Evolutionary conservation across 2,329 filamentous ascomycete genomes (phyloP), one percentile per base, ranked within the genome.

Genomic region (Xylariales sp.): DNA sequence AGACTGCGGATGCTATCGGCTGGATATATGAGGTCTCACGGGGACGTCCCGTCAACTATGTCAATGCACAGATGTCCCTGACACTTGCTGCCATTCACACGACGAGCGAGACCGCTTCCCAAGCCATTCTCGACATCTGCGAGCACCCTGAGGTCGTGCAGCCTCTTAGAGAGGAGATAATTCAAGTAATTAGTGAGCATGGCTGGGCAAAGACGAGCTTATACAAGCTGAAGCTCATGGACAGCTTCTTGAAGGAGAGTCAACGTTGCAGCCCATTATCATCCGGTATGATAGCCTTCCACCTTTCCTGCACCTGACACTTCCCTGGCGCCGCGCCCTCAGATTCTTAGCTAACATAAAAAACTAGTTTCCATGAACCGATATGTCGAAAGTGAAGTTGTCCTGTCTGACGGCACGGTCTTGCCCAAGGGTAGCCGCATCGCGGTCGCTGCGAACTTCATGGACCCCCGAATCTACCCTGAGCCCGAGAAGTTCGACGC

Each of bases 161-260:
- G 21, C 59, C 61, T 15, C 49, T 74, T 16, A 61, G 71, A 3
- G 54, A 69, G 13, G 70, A 75, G 50, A 65, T 70, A 15, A 47
- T 60, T 20, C 50, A 55, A 13, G 52, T 60, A 18, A 48, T 59
- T 11, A 42, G 52, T 29, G 44, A 53, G 16, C 36, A 53, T 29
- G 56, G 56, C 6, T 60, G 57, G 56, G 47, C 49, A n/a, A 61
- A 56, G 47, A 57, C 49, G 8, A 54, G 54, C 4, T 28, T 62
- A 13, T 53, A 52, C 28, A 59, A 61, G 32, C 51, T 66, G 15
- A 53, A 51, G 43, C 57, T 63, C 20, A 52, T 66, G 40, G 63
- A 68, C 42, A 64, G 59, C 42, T 66, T 67, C 40, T 29, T 67
- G 33, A 67, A 66, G 42, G 64, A 67, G 44, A 57, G 56, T 12